Percentiles rank a stretch among this genome's conserved stretches.
phyloP scores from a whole-genome alignment of 83 land plant species.

The Isoetes engelmannii region DNA sequence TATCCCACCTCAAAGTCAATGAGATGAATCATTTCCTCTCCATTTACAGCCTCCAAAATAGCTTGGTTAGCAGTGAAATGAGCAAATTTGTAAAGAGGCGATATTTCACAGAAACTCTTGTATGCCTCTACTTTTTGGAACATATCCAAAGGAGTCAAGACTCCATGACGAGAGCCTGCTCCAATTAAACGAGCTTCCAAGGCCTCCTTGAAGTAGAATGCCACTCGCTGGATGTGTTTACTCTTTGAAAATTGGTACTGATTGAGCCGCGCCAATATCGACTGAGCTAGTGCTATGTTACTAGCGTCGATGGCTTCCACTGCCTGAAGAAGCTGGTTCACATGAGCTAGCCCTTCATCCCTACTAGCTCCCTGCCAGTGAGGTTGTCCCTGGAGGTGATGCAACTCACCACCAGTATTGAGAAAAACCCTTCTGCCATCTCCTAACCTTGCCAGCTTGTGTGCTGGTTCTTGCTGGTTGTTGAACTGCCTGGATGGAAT shows the following conservation, averaged over 20 bases:
- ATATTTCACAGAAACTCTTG: slow-evolving; percentile 63
- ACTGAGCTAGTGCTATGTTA: slow-evolving; percentile 53
- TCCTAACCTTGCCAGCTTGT: too few relatives aligned
- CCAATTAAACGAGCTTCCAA: slow-evolving; percentile 35
- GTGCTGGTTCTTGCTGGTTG: too few relatives aligned
- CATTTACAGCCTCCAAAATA: slow-evolving; percentile 53
- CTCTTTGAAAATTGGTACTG: slow-evolving; percentile 62
- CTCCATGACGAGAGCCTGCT: slow-evolving; percentile 18
- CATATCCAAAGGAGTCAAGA: slow-evolving; percentile 38
- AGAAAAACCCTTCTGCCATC: too few relatives aligned
- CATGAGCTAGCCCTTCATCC: neutral
- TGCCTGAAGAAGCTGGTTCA: slow-evolving; percentile 53
- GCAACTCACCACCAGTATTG: too few relatives aligned
- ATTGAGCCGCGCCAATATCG: slow-evolving; percentile 99
- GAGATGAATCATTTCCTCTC: slow-evolving; percentile 42
- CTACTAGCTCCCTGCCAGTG: too few relatives aligned
- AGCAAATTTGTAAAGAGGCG: slow-evolving; percentile 59
- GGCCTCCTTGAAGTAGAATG: slow-evolving; percentile 65
- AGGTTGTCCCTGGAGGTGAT: too few relatives aligned
- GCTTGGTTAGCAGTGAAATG: slow-evolving; percentile 77
- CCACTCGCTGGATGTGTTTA: slow-evolving; percentile 59
- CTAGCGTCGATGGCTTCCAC: slow-evolving; percentile 60
- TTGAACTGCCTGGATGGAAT: too few relatives aligned
- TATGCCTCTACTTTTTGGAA: slow-evolving; percentile 58
- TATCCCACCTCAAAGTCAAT: slow-evolving; percentile 75